Percentiles rank a stretch among this genome's conserved stretches.
Conservation (phyloP, 2,329 filamentous ascomycete genomes). For the Thyridium curvatum region DNA sequence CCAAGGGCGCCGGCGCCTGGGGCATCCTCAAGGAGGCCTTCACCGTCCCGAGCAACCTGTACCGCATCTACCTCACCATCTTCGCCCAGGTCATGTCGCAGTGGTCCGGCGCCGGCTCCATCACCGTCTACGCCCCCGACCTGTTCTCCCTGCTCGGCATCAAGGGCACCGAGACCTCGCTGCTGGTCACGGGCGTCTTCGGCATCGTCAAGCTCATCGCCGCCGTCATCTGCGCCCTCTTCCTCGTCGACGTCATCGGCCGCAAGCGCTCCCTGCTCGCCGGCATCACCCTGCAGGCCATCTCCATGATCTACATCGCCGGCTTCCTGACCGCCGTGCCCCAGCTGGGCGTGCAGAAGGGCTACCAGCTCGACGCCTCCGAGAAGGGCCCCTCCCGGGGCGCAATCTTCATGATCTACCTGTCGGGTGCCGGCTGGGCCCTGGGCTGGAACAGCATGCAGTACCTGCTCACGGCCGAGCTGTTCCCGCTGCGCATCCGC, state of each 20-base stretch:
- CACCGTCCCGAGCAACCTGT: constrained; percentile 61
- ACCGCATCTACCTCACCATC: constrained; percentile 61
- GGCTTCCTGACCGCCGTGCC: constrained; percentile 55
- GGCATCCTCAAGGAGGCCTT: constrained; percentile 64
- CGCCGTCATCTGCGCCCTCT: constrained; percentile 61
- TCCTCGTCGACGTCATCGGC: constrained; percentile 71
- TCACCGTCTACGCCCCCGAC: constrained; percentile 68
- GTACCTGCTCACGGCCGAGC: constrained; percentile 69
- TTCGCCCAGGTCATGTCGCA: constrained; percentile 66
- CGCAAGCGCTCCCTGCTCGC: constrained; percentile 58
- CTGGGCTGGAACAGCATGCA: constrained; percentile 70
- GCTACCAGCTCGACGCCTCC: constrained; percentile 34
- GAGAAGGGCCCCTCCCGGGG: constrained; percentile 53
- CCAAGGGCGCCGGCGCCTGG: constrained; percentile 54
- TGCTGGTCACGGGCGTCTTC: constrained; percentile 68
- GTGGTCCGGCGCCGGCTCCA: constrained; percentile 64
- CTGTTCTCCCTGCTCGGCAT: constrained; percentile 67
- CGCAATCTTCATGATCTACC: constrained; percentile 66
- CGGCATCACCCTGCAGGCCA: constrained; percentile 51
- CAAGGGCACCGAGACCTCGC: constrained; percentile 57
- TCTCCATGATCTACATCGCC: constrained; percentile 56
- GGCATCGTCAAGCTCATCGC: constrained; percentile 66
- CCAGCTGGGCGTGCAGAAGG: constrained; percentile 40
- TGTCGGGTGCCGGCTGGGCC: constrained; percentile 56
- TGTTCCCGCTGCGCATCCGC: constrained; percentile 68